phyloP scores from a whole-genome alignment of 805 yeast genomes.

The Osmozyma mogii region DNA sequence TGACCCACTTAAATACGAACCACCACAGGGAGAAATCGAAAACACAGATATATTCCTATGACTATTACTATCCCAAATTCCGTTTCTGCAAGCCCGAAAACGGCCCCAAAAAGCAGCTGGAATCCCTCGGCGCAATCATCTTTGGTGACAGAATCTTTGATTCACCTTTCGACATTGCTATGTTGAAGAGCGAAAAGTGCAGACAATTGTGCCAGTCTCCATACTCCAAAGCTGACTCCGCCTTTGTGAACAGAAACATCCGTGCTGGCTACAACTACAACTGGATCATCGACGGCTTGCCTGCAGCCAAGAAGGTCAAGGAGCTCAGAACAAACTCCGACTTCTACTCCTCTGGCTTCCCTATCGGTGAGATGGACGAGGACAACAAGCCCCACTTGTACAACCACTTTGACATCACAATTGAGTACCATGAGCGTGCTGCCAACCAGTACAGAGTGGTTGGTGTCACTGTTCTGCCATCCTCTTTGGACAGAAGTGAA shows the following conservation, averaged over 20 bases:
- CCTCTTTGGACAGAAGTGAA: constrained; percentile 38
- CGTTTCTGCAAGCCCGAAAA: constrained; percentile 74
- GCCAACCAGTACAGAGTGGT: constrained; percentile 75
- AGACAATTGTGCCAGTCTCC: constrained; percentile 51
- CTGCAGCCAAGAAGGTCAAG: constrained; percentile 63
- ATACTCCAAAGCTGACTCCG: constrained; percentile 60
- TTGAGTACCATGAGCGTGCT: constrained; percentile 77
- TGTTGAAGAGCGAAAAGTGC: constrained; percentile 71
- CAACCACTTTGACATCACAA: constrained; percentile 71
- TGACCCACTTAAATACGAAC: constrained; percentile 26
- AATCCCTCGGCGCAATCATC: constrained; percentile 84
- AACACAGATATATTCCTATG: constrained; percentile 64
- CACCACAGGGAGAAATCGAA: constrained; percentile 28
- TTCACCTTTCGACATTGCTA: constrained; percentile 76
- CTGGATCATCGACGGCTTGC: constrained; percentile 93
- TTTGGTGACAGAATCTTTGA: constrained; percentile 94
- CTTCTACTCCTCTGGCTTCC: constrained; percentile 77
- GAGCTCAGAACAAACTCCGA: constrained; percentile 53
- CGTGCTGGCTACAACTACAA: constrained; percentile 79
- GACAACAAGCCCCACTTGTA: constrained; percentile 50
- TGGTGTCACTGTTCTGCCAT: constrained; percentile 75
- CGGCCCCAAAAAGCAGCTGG: constrained; percentile 68
- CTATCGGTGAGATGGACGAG: constrained; percentile 62
- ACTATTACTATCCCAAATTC: constrained; percentile 75
- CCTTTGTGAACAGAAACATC: constrained; percentile 71